phyloP scores from a whole-genome alignment of 2,329 filamentous ascomycete genomes.

The Diaporthe vaccinii region DNA sequence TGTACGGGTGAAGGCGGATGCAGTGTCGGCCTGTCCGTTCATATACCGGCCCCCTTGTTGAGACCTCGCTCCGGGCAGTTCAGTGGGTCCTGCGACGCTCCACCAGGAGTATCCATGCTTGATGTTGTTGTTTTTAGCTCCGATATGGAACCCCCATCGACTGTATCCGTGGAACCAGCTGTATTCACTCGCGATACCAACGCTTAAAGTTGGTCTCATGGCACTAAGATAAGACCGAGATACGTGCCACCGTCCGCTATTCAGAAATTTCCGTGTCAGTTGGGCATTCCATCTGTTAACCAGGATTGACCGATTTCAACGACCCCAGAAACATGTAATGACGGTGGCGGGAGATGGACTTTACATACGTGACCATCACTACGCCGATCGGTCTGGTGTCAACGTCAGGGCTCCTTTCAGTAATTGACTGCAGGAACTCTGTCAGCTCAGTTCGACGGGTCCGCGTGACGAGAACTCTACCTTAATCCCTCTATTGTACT shows the following conservation, averaged over 20 bases:
- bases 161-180: neutral
- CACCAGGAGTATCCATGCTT: neutral
- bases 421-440: neutral
- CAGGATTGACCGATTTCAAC: neutral
- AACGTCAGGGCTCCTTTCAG: neutral
- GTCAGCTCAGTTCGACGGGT: neutral
- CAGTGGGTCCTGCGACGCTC: neutral
- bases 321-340: no score
- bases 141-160: neutral
- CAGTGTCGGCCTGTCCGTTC: neutral
- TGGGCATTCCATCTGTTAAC: neutral
- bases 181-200: slow-evolving; percentile 3
- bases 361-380: neutral
- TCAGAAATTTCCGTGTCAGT: neutral
- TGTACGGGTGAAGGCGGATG: accelerated
- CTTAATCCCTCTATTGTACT: neutral
- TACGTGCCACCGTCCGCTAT: neutral
- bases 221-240: accelerated
- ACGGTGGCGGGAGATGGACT: neutral
- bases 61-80: neutral
- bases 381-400: neutral
- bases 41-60: accelerated
- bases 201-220: neutral
- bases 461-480: neutral
- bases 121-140: neutral